Evolutionary conservation across 2,329 filamentous ascomycete genomes (phyloP).

Genomic region (Diatrype stigma): DNA sequence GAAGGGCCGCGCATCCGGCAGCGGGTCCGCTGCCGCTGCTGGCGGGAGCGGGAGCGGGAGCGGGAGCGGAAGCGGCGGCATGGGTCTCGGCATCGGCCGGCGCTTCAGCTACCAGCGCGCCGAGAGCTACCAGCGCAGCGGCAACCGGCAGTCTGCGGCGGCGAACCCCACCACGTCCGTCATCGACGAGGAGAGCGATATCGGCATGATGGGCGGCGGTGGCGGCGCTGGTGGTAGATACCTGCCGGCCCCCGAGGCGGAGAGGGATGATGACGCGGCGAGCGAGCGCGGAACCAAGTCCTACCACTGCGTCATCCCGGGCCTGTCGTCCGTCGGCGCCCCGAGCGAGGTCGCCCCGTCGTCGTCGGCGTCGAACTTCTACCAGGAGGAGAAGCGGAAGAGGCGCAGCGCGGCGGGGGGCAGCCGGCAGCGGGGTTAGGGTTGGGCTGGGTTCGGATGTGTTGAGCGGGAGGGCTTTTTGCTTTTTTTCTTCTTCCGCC

Average conservation of each 20-base stretch:
- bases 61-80: slow-evolving; percentile 35
- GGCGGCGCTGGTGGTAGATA: slow-evolving; percentile 16
- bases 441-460: neutral
- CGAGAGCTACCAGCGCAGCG: slow-evolving; percentile 23
- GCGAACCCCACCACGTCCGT: slow-evolving; percentile 15
- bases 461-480: too few species aligned
- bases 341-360: slow-evolving; percentile 3
- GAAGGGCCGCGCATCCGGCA: slow-evolving; percentile 37
- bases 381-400: slow-evolving; percentile 41
- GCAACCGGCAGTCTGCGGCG: neutral
- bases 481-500: too few species aligned
- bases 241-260: slow-evolving; percentile 20
- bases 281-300: slow-evolving; percentile 55
- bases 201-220: slow-evolving; percentile 19
- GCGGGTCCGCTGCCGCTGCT: slow-evolving; percentile 8
- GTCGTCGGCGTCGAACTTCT: slow-evolving; percentile 26
- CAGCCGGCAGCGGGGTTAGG: neutral
- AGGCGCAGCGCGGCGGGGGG: too few species aligned
- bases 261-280: slow-evolving; percentile 7
- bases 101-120: slow-evolving; percentile 49
- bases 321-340: slow-evolving; percentile 35
- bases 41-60: slow-evolving; percentile 5
- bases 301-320: slow-evolving; percentile 53
- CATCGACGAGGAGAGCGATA: slow-evolving; percentile 26
- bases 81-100: neutral